These are phyloP conservation scores for Orbilia oligospora DNA, from an alignment of 2,329 filamentous ascomycete species.

Conservation along the genomic window DNA sequence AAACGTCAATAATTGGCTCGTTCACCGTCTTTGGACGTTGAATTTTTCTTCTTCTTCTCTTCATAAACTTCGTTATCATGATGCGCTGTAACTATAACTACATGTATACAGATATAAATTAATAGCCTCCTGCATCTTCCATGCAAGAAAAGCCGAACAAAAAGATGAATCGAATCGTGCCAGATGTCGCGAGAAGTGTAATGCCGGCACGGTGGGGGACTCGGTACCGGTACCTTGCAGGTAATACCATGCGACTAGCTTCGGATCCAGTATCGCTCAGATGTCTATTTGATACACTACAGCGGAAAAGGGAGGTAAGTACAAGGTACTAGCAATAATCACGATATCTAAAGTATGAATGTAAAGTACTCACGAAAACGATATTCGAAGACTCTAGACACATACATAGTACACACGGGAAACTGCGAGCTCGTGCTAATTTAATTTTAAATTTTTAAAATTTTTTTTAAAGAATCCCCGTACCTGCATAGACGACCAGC, in stretches of 20 bases:
- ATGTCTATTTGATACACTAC: slow-evolving; percentile 27
- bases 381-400: slow-evolving; percentile 10
- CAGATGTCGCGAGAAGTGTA: slow-evolving; percentile 38
- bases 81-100: slow-evolving; percentile 34
- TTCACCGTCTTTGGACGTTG: slow-evolving; percentile 25
- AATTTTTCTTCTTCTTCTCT: slow-evolving; percentile 16
- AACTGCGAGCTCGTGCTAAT: slow-evolving; percentile 19
- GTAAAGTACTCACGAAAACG: too few relatives aligned
- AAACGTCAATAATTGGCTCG: slow-evolving; percentile 42
- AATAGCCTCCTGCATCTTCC: slow-evolving; percentile 30
- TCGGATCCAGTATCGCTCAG: slow-evolving; percentile 26
- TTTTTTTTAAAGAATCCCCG: slow-evolving; percentile 8
- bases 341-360: slow-evolving; percentile 11
- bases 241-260: slow-evolving; percentile 30
- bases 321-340: slow-evolving; percentile 1
- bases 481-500: slow-evolving; percentile 60
- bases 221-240: slow-evolving; percentile 58
- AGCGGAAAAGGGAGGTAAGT: slow-evolving; percentile 20
- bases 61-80: slow-evolving; percentile 15
- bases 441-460: too few relatives aligned
- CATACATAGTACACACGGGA: background rate
- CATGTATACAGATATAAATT: too few relatives aligned
- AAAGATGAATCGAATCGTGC: slow-evolving; percentile 7
- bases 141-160: slow-evolving; percentile 30
- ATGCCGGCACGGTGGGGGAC: slow-evolving; percentile 17